A percentile compares a stretch with the other conserved stretches of the same genome.
Evolutionary conservation across 2,329 filamentous ascomycete species (phyloP).

Genomic region (Penicillium olsonii): DNA sequence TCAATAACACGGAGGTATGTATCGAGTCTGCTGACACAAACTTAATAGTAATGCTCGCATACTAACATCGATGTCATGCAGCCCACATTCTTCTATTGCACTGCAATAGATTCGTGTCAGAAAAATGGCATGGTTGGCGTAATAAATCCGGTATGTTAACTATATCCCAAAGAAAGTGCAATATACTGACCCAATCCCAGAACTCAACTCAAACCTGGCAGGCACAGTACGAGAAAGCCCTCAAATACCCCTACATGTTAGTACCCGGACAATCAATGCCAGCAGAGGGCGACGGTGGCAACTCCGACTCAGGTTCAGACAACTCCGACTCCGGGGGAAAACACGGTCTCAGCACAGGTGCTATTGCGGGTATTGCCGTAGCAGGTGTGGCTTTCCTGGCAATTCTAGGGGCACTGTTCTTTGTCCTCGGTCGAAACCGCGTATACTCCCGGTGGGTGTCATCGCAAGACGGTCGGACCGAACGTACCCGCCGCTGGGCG

Average conservation of each 20-base stretch:
- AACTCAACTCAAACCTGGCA: constrained; percentile 54
- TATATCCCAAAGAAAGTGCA: not conserved
- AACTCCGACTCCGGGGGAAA: not conserved
- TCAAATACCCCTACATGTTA: constrained; percentile 55
- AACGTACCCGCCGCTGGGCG: constrained; percentile 37
- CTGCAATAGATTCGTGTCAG: constrained; percentile 66
- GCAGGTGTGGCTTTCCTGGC: constrained; percentile 51
- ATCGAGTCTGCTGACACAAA: not conserved
- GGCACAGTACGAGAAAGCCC: constrained; percentile 50
- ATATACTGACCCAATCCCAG: constrained; percentile 17
- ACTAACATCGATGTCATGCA: constrained; percentile 9
- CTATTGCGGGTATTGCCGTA: constrained; percentile 62
- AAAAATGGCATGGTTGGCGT: constrained; percentile 71
- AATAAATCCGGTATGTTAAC: constrained; percentile 62
- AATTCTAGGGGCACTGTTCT: constrained; percentile 48
- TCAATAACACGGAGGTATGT: constrained; percentile 59
- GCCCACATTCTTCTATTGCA: constrained; percentile 71
- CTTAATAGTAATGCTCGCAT: not conserved
- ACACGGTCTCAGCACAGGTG: constrained; percentile 44
- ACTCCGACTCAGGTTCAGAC: not conserved
- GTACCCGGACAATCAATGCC: constrained; percentile 60
- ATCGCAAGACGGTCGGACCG: constrained; percentile 33
- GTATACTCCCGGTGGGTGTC: constrained; percentile 38
- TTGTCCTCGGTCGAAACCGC: constrained; percentile 37
- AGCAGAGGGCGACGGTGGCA: constrained; percentile 50